Percentiles rank a stretch among this genome's conserved stretches.
Conservation (phyloP, 768 basidiomycete genomes). For the Serpula lacrymans region DNA sequence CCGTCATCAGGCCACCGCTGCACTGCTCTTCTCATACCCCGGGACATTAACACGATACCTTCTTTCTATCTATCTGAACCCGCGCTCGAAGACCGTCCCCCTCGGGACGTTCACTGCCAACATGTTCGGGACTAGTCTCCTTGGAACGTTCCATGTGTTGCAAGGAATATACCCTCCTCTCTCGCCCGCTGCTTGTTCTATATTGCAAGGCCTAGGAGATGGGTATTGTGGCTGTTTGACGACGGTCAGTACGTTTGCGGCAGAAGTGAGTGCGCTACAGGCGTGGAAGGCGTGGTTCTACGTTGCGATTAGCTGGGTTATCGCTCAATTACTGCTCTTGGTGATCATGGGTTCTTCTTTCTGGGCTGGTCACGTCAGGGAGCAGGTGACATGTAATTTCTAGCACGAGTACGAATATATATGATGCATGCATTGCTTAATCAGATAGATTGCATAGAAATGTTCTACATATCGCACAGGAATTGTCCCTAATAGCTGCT, state of each 20-base stretch:
- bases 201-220: constrained; percentile 80
- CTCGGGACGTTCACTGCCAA: constrained; percentile 80
- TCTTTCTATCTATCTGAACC: constrained; percentile 72
- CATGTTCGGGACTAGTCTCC: constrained; percentile 73
- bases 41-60: constrained; percentile 84
- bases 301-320: constrained; percentile 60
- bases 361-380: constrained; percentile 44
- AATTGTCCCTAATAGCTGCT: too few relatives aligned
- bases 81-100: constrained; percentile 57
- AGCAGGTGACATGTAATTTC: constrained; percentile 51
- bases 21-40: constrained; percentile 86
- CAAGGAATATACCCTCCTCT: constrained; percentile 45
- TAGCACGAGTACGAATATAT: constrained; percentile 1
- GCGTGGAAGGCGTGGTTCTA: constrained; percentile 65
- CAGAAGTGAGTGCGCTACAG: constrained; percentile 64
- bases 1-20: constrained; percentile 80
- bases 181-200: constrained; percentile 57
- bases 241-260: constrained; percentile 90
- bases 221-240: constrained; percentile 96
- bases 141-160: constrained; percentile 69
- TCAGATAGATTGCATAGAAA: constrained; percentile 3
- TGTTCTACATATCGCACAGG: constrained; percentile 7
- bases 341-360: constrained; percentile 70
- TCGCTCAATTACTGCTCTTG: constrained; percentile 67
- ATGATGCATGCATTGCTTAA: constrained; percentile 4